Conservation (phyloP, 192 early-diverging fungal species). For the Umbelopsis sp. region DNA sequence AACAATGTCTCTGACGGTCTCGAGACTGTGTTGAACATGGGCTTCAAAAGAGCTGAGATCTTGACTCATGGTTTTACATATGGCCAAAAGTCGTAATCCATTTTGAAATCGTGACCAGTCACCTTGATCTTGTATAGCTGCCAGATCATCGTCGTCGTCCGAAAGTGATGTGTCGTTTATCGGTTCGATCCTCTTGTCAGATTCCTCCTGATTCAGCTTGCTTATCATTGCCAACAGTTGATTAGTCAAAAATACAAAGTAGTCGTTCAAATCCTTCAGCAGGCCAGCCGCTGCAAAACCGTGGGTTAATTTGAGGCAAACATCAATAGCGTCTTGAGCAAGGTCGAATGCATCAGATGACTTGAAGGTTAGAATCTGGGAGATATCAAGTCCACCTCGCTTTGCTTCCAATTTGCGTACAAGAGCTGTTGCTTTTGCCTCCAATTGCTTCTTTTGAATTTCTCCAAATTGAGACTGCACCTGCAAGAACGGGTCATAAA, state of each 20-base stretch:
- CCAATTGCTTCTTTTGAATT: slow-evolving; percentile 54
- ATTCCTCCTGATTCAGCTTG: slow-evolving; percentile 36
- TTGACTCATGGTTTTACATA: slow-evolving; percentile 47
- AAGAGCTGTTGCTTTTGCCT: slow-evolving; percentile 27
- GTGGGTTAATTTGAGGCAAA: slow-evolving; percentile 62
- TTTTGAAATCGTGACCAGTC: slow-evolving; percentile 68
- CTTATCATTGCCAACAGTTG: slow-evolving; percentile 44
- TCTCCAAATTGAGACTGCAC: slow-evolving; percentile 64
- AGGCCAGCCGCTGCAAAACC: slow-evolving; percentile 62
- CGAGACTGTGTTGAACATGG: neutral
- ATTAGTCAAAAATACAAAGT: slow-evolving; percentile 47
- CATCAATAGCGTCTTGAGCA: slow-evolving; percentile 31
- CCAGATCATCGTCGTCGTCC: slow-evolving; percentile 4
- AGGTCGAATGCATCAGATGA: slow-evolving; percentile 4
- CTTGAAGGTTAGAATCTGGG: slow-evolving; percentile 32
- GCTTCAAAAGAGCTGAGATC: slow-evolving; percentile 45
- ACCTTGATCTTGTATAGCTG: slow-evolving; percentile 29
- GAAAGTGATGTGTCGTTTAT: neutral
- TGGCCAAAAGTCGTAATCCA: slow-evolving; percentile 61
- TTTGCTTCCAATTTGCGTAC: slow-evolving; percentile 26
- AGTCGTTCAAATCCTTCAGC: slow-evolving; percentile 52
- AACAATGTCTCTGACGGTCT: slow-evolving; percentile 7
- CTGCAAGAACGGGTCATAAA: slow-evolving; percentile 67
- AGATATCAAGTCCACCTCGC: slow-evolving; percentile 31
- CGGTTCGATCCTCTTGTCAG: neutral